Conservation (phyloP, 768 basidiomycete species). For the Leucosporidium scottii region DNA sequence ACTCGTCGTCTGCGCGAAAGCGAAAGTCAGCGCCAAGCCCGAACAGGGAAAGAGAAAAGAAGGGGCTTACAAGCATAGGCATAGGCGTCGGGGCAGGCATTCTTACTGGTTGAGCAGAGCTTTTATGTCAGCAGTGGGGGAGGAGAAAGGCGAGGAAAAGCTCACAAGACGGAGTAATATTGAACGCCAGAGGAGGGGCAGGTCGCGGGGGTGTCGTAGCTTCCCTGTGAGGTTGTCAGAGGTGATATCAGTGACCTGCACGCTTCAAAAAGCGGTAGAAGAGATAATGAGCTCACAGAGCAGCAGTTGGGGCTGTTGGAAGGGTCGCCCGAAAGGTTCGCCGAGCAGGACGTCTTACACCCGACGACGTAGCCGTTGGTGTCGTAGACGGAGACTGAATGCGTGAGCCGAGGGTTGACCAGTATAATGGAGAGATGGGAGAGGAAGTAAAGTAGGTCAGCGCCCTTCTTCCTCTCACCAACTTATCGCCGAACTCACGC, state of each 20-base stretch:
- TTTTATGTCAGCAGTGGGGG: too few species aligned
- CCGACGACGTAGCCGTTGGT: slow-evolving; percentile 32
- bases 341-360: slow-evolving; percentile 34
- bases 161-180: slow-evolving; percentile 27
- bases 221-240: not conserved
- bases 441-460: slow-evolving; percentile 5
- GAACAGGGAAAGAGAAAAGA: too few species aligned
- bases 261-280: not conserved
- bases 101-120: slow-evolving; percentile 20
- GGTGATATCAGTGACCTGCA: not conserved
- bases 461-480: too few species aligned
- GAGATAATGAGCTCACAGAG: not conserved
- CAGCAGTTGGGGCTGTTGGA: slow-evolving; percentile 33
- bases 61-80: slow-evolving; percentile 46
- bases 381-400: slow-evolving; percentile 12
- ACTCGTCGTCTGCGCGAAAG: slow-evolving; percentile 45
- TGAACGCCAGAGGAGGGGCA: slow-evolving; percentile 28
- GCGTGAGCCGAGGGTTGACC: too few species aligned
- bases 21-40: too few species aligned
- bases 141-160: too few species aligned
- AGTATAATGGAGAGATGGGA: not conserved
- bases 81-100: slow-evolving; percentile 42
- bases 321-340: slow-evolving; percentile 28
- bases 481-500: slow-evolving; percentile 2
- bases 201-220: slow-evolving; percentile 30